A percentile compares a stretch with the other conserved stretches of the same genome.
Conservation (phyloP, 441 rosid genomes). For the Bocquillonia castaneifolia region DNA sequence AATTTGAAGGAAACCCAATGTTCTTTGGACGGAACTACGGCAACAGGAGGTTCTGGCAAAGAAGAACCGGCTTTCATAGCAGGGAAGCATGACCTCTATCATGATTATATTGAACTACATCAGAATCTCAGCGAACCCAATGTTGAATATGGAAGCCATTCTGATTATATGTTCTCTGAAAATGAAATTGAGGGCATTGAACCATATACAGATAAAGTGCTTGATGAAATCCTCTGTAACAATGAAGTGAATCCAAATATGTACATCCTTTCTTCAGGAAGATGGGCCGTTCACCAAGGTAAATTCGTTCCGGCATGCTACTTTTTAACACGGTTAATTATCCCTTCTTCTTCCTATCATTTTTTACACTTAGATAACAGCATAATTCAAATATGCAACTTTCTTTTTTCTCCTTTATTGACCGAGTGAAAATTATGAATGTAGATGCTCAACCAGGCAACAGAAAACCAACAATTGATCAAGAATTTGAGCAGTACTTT, state of each 20-base stretch:
- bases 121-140: constrained; percentile 32
- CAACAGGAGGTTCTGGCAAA: constrained; percentile 12
- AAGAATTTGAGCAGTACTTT: constrained; percentile 76
- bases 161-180: constrained; percentile 28
- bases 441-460: constrained; percentile 29
- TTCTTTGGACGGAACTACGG: constrained; percentile 15
- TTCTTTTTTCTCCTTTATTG: not conserved
- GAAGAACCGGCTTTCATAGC: constrained; percentile 14
- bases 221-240: constrained; percentile 28
- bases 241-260: constrained; percentile 24
- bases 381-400: not conserved
- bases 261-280: constrained; percentile 51
- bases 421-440: not conserved
- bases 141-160: constrained; percentile 28
- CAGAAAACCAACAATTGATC: constrained; percentile 68
- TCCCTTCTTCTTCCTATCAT: not conserved
- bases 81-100: constrained; percentile 12
- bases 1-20: constrained; percentile 12
- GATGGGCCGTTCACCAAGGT: constrained; percentile 56
- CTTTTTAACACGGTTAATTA: not conserved
- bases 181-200: constrained; percentile 26
- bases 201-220: constrained; percentile 26
- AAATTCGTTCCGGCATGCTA: not conserved
- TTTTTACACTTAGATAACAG: not conserved
- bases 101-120: constrained; percentile 8